Evolutionary conservation across 192 early-diverging fungal species (phyloP), one percentile per base, ranked within the genome.

Genomic region (Coemansia sp.): DNA sequence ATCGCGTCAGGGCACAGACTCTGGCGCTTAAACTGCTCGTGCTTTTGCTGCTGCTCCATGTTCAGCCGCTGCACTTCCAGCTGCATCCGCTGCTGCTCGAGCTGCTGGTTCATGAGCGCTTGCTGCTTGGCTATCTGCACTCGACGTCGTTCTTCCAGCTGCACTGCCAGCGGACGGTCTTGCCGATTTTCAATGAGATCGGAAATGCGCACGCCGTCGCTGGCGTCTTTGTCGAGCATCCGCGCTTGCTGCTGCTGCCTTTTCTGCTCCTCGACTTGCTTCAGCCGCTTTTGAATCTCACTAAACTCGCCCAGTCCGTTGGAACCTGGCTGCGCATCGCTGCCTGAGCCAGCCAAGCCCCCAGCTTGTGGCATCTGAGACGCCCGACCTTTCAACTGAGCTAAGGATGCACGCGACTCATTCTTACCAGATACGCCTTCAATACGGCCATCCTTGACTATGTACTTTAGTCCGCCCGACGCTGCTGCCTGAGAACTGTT

Each of bases 41-140:
- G 45, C 57, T 81, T 58, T 23, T 63, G 65, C 52, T 75, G 73
- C 37, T 75, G 78, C 69, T 75, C 73, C 21, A 58, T 48, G 11
- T 66, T 48, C 7, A 50, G 39, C 22, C 65, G 60, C 41, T 75
- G 62, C 23, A 65, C 19, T 43, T 81, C 69, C 45, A 69, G 17
- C 38, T 81, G 66, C 38, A 48, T 60, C 14, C 64, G 64, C 60
- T 75, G 78, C 23, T 72, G 69, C 60, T 69, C 69, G 4, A 75
- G 59, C 59, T 81, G 73, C 48, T 81, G 78, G 59, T 64, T 67
- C 45, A 81, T 19, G 27, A 75, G 22, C 14, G 63, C 69, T n/a
- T 72, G 72, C 56, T 74, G 78, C 69, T 81, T 81, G 21, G 78
- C 78, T 15, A 62, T 14, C 52, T 81, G 78, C 71, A 81, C 53